Percentiles rank a stretch among this genome's conserved stretches.
Conservation (phyloP, 2,329 filamentous ascomycete genomes). For the Endocalyx cinctus region DNA sequence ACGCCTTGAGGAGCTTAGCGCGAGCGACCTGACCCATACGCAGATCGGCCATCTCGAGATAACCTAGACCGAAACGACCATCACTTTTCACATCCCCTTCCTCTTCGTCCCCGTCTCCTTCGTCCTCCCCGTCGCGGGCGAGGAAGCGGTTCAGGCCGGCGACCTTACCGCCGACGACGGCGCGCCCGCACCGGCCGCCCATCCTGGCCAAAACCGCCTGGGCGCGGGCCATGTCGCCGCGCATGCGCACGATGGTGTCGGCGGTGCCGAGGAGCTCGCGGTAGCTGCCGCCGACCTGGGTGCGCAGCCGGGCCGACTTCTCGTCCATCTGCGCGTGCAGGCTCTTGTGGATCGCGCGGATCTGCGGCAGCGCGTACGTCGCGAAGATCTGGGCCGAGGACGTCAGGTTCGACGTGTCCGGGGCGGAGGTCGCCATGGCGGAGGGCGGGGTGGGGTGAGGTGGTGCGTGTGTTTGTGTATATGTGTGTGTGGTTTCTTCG, state of each 20-base stretch:
- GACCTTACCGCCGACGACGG: slow-evolving; percentile 63
- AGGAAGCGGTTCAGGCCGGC: slow-evolving; percentile 49
- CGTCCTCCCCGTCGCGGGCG: no score
- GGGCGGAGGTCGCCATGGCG: slow-evolving; percentile 23
- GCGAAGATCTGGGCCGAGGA: slow-evolving; percentile 52
- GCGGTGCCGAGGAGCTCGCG: slow-evolving; percentile 87
- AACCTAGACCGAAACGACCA: no score
- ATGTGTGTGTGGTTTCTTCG: no score
- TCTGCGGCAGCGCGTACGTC: slow-evolving; percentile 56
- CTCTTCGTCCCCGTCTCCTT: no score
- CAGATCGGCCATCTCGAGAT: slow-evolving; percentile 19
- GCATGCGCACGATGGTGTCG: slow-evolving; percentile 91
- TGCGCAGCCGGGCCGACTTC: slow-evolving; percentile 57
- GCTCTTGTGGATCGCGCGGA: slow-evolving; percentile 57
- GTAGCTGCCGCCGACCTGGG: slow-evolving; percentile 66
- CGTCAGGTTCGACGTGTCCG: slow-evolving; percentile 45
- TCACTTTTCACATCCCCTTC: no score
- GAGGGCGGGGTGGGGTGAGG: no score
- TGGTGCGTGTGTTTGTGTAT: no score
- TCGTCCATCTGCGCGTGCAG: slow-evolving; percentile 58
- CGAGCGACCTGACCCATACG: slow-evolving; percentile 33
- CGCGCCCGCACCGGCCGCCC: slow-evolving; percentile 71
- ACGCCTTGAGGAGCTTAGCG: slow-evolving; percentile 47
- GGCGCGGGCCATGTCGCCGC: slow-evolving; percentile 67
- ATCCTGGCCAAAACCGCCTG: slow-evolving; percentile 68